Percentiles rank a stretch among this genome's conserved stretches.
phyloP scores from a whole-genome alignment of 306 rosid species.

The Dicorynia guianensis region DNA sequence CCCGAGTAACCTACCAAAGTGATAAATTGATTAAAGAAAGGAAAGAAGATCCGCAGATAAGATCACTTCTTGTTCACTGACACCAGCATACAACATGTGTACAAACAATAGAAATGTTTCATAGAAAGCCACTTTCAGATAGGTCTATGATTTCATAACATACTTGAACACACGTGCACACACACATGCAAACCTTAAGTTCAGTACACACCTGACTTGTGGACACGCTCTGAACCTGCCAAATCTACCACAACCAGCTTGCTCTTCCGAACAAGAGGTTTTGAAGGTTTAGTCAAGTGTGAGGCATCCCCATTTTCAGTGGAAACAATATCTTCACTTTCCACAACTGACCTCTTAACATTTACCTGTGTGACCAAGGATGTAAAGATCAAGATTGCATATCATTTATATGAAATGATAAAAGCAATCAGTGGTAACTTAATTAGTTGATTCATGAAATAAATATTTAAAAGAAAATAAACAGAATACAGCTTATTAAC shows the following conservation, averaged over 20 bases:
- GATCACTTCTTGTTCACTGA: background rate
- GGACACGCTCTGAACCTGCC: constrained; percentile 98
- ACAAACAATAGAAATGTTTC: constrained; percentile 32
- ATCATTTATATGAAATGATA: constrained; percentile 28
- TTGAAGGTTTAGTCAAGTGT: constrained; percentile 74
- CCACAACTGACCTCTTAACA: constrained; percentile 79
- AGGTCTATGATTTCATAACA: constrained; percentile 24
- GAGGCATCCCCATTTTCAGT: constrained; percentile 76
- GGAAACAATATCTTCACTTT: constrained; percentile 62
- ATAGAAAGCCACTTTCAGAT: constrained; percentile 23
- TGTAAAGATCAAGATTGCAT: constrained; percentile 45
- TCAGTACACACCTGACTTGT: constrained; percentile 81
- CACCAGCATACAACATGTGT: constrained; percentile 18
- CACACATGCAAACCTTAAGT: constrained; percentile 20
- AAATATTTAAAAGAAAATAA: constrained; percentile 32
- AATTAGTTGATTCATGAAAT: constrained; percentile 24
- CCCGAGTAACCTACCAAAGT: no score
- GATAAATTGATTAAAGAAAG: background rate
- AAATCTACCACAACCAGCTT: constrained; percentile 95
- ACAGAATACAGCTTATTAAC: constrained; percentile 41
- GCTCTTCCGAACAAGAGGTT: constrained; percentile 87
- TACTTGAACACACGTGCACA: background rate
- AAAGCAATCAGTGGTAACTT: constrained; percentile 14
- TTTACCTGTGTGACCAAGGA: constrained; percentile 70
- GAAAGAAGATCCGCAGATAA: background rate